phyloP scores from a whole-genome alignment of 305 asterid species.

The Fraxinus floribunda region DNA sequence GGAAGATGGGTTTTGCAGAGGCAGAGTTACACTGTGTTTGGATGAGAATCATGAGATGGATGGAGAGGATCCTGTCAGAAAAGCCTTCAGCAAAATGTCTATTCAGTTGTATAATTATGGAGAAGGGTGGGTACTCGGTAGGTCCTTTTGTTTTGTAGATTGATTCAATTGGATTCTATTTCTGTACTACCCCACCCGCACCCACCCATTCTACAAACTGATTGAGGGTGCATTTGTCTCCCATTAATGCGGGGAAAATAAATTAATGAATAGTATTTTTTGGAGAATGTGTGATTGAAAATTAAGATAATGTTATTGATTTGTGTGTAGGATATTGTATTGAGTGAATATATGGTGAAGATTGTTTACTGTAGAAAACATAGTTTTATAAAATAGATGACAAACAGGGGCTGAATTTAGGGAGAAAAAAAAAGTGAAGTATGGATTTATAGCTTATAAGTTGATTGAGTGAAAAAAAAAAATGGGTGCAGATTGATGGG shows the following conservation, averaged over 20 bases:
- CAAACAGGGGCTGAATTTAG: background rate
- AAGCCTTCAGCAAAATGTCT: slow-evolving; percentile 99
- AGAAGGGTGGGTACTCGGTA: slow-evolving; percentile 99
- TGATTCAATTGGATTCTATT: slow-evolving; percentile 26
- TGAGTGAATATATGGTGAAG: too few species aligned
- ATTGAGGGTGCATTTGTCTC: too few species aligned
- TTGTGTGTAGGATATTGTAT: too few species aligned
- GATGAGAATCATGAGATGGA: slow-evolving; percentile 58
- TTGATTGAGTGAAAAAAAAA: background rate
- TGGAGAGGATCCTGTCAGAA: slow-evolving; percentile 86
- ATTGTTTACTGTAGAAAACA: too few species aligned
- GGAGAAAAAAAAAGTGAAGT: background rate
- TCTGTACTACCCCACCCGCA: slow-evolving; percentile 24
- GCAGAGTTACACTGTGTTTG: slow-evolving; percentile 71
- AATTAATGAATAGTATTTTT: too few species aligned
- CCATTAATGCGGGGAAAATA: too few species aligned
- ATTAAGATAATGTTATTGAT: too few species aligned
- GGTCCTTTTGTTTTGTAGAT: slow-evolving; percentile 50
- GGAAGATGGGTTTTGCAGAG: slow-evolving; percentile 99
- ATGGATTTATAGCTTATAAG: background rate
- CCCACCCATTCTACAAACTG: background rate
- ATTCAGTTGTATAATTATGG: slow-evolving; percentile 99
- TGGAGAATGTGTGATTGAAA: too few species aligned
- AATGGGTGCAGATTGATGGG: background rate
- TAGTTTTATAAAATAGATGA: too few species aligned